phyloP scores from a whole-genome alignment of 306 rosid species.

The Prunus fruticosa region DNA sequence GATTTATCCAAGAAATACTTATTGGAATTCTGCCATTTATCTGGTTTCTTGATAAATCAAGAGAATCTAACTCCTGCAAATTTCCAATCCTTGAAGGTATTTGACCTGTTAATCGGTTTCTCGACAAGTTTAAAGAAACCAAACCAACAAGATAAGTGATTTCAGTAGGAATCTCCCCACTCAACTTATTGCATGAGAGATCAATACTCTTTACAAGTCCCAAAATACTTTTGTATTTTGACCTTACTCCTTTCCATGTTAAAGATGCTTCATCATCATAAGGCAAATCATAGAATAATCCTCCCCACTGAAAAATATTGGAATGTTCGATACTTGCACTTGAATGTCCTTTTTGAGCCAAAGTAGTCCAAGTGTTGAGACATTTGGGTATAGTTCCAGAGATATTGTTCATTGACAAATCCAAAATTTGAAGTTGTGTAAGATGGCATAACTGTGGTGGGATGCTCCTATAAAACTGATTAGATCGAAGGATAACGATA shows the following conservation, averaged over 20 bases:
- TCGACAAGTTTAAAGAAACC: background rate
- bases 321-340: background rate
- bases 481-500: slow-evolving; percentile 1
- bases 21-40: slow-evolving; percentile 26
- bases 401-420: slow-evolving; percentile 3
- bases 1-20: background rate
- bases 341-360: background rate
- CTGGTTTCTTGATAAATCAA: slow-evolving; percentile 27
- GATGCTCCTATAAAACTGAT: background rate
- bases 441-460: slow-evolving; percentile 5
- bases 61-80: background rate
- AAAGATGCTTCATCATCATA: background rate
- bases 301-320: no score
- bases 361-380: background rate
- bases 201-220: background rate
- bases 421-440: background rate
- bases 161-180: background rate
- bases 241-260: background rate
- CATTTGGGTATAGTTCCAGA: slow-evolving; percentile 19
- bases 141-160: background rate
- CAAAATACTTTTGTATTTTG: background rate
- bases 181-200: background rate
- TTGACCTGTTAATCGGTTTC: slow-evolving; percentile 21
- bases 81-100: slow-evolving; percentile 25
- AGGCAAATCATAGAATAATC: no score